phyloP scores from a whole-genome alignment of 2,329 filamentous ascomycete genomes.

The Fusarium xyrophilum region DNA sequence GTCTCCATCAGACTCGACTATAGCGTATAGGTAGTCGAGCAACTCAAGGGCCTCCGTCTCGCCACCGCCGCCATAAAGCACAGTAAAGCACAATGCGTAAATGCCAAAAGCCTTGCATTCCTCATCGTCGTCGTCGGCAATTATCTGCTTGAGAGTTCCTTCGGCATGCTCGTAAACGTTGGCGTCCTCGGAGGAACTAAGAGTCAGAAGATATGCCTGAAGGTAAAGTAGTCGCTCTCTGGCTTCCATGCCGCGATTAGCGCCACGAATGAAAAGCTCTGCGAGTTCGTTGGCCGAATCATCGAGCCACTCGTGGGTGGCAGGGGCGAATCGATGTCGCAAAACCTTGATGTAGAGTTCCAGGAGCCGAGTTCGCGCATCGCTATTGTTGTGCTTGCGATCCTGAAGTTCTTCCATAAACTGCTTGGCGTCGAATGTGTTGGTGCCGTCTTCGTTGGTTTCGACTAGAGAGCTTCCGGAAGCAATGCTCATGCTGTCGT shows the following conservation, averaged over 20 bases:
- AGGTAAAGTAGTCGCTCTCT: conserved; percentile 74
- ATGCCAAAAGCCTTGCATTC: conserved; percentile 73
- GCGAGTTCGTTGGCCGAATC: conserved; percentile 62
- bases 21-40: conserved; percentile 78
- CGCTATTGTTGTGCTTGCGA: conserved; percentile 78
- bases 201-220: conserved; percentile 73
- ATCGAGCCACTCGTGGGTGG: conserved; percentile 57
- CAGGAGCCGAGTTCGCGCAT: conserved; percentile 65
- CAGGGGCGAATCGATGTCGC: conserved; percentile 52
- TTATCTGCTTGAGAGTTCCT: conserved; percentile 46
- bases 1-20: conserved; percentile 80
- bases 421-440: conserved; percentile 65
- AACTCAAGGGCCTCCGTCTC: conserved; percentile 72
- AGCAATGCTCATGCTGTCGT: conserved; percentile 53
- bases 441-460: conserved; percentile 70
- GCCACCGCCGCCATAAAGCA: conserved; percentile 77
- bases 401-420: conserved; percentile 74
- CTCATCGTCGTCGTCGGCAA: conserved; percentile 65
- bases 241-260: conserved; percentile 71
- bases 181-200: conserved; percentile 69
- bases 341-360: conserved; percentile 56
- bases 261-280: conserved; percentile 73
- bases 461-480: conserved; percentile 55
- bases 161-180: conserved; percentile 44
- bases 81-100: conserved; percentile 74